Base-by-base conservation (phyloP, 2,329 filamentous ascomycete species). In the Claviceps spartinae region DNA sequence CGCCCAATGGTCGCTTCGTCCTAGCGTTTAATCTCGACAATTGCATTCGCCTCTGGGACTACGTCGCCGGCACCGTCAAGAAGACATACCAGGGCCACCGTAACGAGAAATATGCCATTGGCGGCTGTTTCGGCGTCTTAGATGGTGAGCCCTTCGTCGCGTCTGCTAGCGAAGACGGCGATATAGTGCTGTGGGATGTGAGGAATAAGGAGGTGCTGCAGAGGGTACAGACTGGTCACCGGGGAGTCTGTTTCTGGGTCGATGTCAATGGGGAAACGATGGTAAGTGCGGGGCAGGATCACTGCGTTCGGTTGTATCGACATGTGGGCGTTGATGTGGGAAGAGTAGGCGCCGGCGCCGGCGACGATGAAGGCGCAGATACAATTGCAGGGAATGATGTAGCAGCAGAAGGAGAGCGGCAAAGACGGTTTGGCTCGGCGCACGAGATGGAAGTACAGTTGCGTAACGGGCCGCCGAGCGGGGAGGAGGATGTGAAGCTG, bases 71-170 rank as follows among this genome's bases (percentile, higher is more conserved):
- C 7, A 82, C 83, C 30, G 93, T 93, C 59, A 85, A 95, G 62
- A 98, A 98, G 75, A 98, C 93, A 14, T 98, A 97, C 67, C 89
- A 96, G 65, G 93, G 93, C 0, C 93, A 97, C 62, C 71, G 73
- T 51, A 98, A 98, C 65, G 76, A 81, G 51, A 83, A 83, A 55
- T 97, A 86, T 68, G 91, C 88, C 57, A 76, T 97, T n/a, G 81
- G 81, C 2, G 88, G 89, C 4, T 84, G 84, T 42, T 96, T 97
- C 63, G 90, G 88, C 13, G 75, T 79, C 50, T 60, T 68, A 44
- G 69, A 61, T 13, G 64, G 61, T 3, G 60, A 64, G 24, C 63
- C 73, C 0, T 95, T 95, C 60, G 79, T 90, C 16, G 86, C 83
- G 0, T 86, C 85, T 37, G 88, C 90, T 0, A 94, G 88, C 65